Conservation (phyloP, 345 rosid species). For the Syzygium grande region DNA sequence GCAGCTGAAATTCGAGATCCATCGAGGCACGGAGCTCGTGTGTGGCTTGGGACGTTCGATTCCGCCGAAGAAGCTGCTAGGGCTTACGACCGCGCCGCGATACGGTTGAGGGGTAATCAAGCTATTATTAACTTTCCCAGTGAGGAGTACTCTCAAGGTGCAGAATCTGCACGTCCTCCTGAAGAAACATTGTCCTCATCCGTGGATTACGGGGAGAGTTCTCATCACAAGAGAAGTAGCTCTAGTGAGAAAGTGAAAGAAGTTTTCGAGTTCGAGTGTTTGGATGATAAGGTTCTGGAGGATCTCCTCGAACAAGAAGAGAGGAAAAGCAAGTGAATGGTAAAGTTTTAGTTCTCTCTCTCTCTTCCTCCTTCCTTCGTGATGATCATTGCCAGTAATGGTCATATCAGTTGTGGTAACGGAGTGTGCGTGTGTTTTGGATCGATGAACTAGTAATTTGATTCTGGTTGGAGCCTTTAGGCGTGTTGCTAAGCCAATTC, state of each 20-base stretch:
- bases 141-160: background rate
- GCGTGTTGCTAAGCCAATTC: background rate
- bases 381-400: background rate
- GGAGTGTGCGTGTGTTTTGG: background rate
- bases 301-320: conserved; percentile 1
- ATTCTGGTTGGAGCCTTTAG: background rate
- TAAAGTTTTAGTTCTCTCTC: background rate
- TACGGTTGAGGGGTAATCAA: background rate
- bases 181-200: background rate
- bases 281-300: conserved; percentile 4
- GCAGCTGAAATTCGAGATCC: background rate
- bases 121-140: background rate
- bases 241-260: background rate
- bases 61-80: conserved; percentile 1
- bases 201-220: background rate
- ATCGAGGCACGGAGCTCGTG: background rate
- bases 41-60: conserved; percentile 1
- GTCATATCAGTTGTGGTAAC: background rate
- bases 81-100: background rate
- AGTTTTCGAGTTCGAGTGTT: conserved; percentile 1
- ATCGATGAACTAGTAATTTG: background rate
- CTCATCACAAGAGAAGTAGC: background rate
- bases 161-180: background rate
- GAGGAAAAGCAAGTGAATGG: background rate
- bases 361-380: background rate